A percentile compares a stretch with the other conserved stretches of the same genome.
Conservation (phyloP, 2,329 filamentous ascomycete species). For the Alternaria ventricosa region DNA sequence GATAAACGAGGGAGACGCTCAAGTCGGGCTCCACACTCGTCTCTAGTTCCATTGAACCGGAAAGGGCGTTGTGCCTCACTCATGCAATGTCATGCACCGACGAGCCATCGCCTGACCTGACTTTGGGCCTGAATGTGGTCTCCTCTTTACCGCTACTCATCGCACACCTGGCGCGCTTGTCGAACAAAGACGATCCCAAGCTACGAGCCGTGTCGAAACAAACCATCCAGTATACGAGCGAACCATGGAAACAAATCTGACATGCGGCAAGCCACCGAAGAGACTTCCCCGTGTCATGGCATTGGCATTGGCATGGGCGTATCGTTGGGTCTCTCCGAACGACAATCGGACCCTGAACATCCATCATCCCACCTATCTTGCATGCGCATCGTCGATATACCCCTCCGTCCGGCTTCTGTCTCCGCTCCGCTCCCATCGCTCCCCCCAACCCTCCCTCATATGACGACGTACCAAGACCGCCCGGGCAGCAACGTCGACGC, state of each 20-base stretch:
- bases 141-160: neutral
- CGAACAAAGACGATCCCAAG: neutral
- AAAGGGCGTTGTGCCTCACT: slow-evolving; percentile 1
- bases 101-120: slow-evolving; percentile 1
- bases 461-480: neutral
- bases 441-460: neutral
- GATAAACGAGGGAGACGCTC: slow-evolving; percentile 2
- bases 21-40: neutral
- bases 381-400: neutral
- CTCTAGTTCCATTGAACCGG: neutral
- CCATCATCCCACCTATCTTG: neutral
- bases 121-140: neutral
- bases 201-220: neutral
- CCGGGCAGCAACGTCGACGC: neutral
- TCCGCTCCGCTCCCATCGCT: neutral
- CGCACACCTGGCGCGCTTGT: neutral
- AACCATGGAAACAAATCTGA: neutral
- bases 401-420: neutral
- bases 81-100: neutral
- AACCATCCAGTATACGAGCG: neutral
- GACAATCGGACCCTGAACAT: neutral
- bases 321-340: neutral
- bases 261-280: neutral
- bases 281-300: neutral
- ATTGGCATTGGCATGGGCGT: neutral